phyloP scores from a whole-genome alignment of 192 early-diverging fungal species.

The Umbelopsis sp. region DNA sequence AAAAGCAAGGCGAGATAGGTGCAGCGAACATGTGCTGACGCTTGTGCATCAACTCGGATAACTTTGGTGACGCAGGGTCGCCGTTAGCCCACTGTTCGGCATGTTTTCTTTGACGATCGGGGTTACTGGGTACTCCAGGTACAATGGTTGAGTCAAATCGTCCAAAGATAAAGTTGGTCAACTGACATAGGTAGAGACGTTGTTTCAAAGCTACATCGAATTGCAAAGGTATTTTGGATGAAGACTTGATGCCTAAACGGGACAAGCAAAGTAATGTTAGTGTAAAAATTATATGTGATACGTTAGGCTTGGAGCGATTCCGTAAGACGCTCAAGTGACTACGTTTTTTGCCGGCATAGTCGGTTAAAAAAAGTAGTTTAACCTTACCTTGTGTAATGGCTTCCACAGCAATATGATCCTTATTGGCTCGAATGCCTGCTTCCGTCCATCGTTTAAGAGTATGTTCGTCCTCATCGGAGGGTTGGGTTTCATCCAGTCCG shows the following conservation, averaged over 20 bases:
- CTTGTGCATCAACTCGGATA: constrained; percentile 20
- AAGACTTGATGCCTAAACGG: constrained; percentile 40
- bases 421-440: constrained; percentile 44
- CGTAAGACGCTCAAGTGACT: constrained; percentile 16
- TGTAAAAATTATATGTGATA: neutral
- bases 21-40: constrained; percentile 38
- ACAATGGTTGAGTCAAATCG: constrained; percentile 47
- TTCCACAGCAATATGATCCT: constrained; percentile 53
- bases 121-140: constrained; percentile 22
- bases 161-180: constrained; percentile 60
- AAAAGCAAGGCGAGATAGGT: constrained; percentile 35
- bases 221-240: constrained; percentile 31
- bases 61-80: neutral
- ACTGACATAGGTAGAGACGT: constrained; percentile 55
- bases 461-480: constrained; percentile 23
- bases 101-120: constrained; percentile 38
- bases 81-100: neutral
- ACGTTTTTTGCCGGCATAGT: constrained; percentile 8
- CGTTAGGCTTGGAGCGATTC: neutral
- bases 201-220: constrained; percentile 49
- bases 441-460: constrained; percentile 39
- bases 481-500: constrained; percentile 38
- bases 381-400: constrained; percentile 53
- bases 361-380: neutral
- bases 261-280: neutral